Evolutionary conservation across 495 filamentous ascomycete species (phyloP), one percentile per base, ranked within the genome.

Genomic region (Aspergillus mulundensis): DNA sequence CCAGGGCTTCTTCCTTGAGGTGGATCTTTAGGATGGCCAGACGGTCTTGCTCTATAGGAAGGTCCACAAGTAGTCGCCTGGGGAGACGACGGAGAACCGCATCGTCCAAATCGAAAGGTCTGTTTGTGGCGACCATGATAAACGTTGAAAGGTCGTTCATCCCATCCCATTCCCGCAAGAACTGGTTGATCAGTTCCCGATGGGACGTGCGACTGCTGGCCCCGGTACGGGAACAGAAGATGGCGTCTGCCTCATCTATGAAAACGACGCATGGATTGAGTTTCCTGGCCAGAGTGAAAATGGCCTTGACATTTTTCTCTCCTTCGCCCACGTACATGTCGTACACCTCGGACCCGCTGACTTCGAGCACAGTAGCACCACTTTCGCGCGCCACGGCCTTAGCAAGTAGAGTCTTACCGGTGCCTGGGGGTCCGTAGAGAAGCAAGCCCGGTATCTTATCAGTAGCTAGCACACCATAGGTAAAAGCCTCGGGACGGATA

Each of bases 41-140:
- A 18, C 94, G 81, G 64, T 97, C 95, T 36, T 82, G 74, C 60
- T 86, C 80, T 0, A 85, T 82, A 0, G 94, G 94, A 5, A 98
- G 78, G 66, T 98, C 94, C 40, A 98, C 86, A 0, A 97, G 78
- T 14, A 98, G 77, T 53, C 90, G 80, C 20, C 94, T 76, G 7
- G 94, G 95, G 19, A 98, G 80, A 25, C 79, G 72, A 30, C 94
- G 81, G 19, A 98, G 83, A 19, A 96, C 90, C 2, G 94, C 94
- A 62, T 98, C 94, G 63, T 98, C 94, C 1, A 98, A 81, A 63
- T 97, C 92, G 56, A 96, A 96, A 0, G 93, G 93, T 14, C 93
- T 77, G 66, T 97, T 97, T 12, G 91, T 96, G n/a, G 94, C 94
- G 0, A 97, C 91, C 95, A 98, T 97, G 68, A 98, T 95, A 70